Evolutionary conservation across 1,284 basidiomycete genomes (phyloP), one percentile per base, ranked within the genome.

Genomic region (Cystobasidium slooffiae): DNA sequence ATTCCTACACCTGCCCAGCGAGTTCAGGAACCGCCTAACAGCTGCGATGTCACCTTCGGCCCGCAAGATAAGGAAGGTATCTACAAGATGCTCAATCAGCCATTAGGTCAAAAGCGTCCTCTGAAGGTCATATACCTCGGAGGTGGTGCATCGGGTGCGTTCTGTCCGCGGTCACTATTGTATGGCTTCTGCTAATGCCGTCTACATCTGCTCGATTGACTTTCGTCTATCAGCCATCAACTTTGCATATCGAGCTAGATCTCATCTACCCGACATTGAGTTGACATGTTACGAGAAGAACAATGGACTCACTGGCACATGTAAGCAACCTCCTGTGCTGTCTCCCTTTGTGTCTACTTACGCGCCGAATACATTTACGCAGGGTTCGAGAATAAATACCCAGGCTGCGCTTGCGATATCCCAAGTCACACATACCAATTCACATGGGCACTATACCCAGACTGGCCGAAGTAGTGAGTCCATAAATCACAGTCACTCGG

Each of bases 261-360:
- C 75, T 14, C 43, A 73, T 14, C 76, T 75, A 3, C 55, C 62
- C 2, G 53, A 75, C 22, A 68, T 77, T 22, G 77, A 77, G 14
- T 69, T 78, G 20, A 72, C 74, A 52, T 69, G 76, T 18, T 77
- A 78, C 63, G 77, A 78, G 72, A 75, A 87, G 56, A 74, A 68
- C 61, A 63, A 44, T 46, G 65, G 66, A 44, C 16, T 75, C 43
- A 58, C 68, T 20, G 76, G 77, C 18, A 78, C 77, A n/a, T 79
- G 78, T 80, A 79, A 61, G 53, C 44, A 10, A 12, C 37, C 1
- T 59, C 31, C 3, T 16, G 89, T 88, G 88, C 31, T 16, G 18
- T 12, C 22, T 46, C 16, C 44, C 22, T 31, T 6, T 31, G 18
- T 43, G 16, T 31, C 18, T 10, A 31, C 20, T 22, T 9, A 39